Conservation (phyloP, 371 early-diverging fungal genomes). For the Actinomortierella wolfii region DNA sequence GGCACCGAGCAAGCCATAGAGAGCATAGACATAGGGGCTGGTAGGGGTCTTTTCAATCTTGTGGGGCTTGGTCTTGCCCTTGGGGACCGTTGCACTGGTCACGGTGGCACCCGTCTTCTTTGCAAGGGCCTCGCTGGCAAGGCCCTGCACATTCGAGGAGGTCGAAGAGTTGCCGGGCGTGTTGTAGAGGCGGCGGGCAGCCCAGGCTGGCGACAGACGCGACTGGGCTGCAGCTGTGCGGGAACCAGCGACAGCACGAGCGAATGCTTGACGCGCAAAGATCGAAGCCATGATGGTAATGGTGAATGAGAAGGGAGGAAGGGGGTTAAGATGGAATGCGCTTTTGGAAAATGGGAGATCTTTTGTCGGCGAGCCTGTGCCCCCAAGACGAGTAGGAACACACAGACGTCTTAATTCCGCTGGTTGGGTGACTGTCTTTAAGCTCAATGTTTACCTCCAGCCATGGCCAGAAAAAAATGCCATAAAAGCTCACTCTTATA, state of each 20-base stretch:
- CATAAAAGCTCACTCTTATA: too few relatives aligned
- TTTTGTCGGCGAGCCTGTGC: too few relatives aligned
- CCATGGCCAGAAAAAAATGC: too few relatives aligned
- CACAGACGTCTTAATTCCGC: too few relatives aligned
- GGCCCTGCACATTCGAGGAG: conserved; percentile 19
- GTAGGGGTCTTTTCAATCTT: conserved; percentile 48
- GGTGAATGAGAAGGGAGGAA: too few relatives aligned
- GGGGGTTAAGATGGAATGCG: too few relatives aligned
- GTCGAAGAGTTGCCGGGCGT: conserved; percentile 29
- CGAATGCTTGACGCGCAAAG: conserved; percentile 24
- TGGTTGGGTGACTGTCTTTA: too few relatives aligned
- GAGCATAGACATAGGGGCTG: conserved; percentile 23
- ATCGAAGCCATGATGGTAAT: conserved; percentile 27
- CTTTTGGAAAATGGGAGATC: too few relatives aligned
- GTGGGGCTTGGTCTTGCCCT: conserved; percentile 58
- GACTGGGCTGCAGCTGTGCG: conserved; percentile 9
- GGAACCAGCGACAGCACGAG: conserved; percentile 10
- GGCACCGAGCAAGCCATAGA: conserved; percentile 24
- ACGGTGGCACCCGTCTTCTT: conserved; percentile 46
- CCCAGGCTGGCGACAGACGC: conserved; percentile 29
- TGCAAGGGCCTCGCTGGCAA: conserved; percentile 52
- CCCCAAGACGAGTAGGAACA: too few relatives aligned
- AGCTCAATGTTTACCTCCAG: too few relatives aligned
- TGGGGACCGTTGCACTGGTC: conserved; percentile 48
- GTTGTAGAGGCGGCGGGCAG: conserved; percentile 33